Percentiles rank a stretch among this genome's conserved stretches.
These are phyloP conservation scores for Venturiaceae sp. DNA, from an alignment of 2,329 filamentous ascomycete genomes.

Conservation along the genomic window DNA sequence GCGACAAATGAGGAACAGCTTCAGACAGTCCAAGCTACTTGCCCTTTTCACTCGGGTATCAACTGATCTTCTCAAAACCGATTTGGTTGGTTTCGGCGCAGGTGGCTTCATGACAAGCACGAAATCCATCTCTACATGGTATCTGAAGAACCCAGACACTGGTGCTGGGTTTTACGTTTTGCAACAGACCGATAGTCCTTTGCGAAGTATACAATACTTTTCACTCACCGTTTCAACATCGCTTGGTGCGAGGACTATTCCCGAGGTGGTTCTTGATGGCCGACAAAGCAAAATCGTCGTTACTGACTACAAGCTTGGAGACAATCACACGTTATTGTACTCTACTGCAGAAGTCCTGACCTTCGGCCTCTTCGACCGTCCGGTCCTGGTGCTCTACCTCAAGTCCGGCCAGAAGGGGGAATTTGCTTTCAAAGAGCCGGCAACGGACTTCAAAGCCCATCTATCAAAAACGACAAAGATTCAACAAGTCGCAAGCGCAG, in stretches of 20 bases:
- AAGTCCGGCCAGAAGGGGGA: constrained; percentile 29
- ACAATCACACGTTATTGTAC: constrained; percentile 39
- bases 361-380: constrained; percentile 24
- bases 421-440: constrained; percentile 26
- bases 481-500: not conserved
- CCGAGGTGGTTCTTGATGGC: constrained; percentile 40
- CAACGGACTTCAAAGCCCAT: constrained; percentile 28
- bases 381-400: constrained; percentile 29
- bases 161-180: constrained; percentile 50
- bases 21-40: constrained; percentile 45
- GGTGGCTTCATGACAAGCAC: constrained; percentile 39
- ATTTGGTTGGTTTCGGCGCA: constrained; percentile 37
- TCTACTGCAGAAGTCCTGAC: constrained; percentile 47
- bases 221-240: constrained; percentile 39
- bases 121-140: constrained; percentile 40
- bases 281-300: constrained; percentile 46
- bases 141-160: constrained; percentile 49
- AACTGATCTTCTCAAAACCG: constrained; percentile 45
- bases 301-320: constrained; percentile 46
- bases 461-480: constrained; percentile 5
- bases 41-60: constrained; percentile 47
- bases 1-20: constrained; percentile 41
- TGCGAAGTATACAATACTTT: constrained; percentile 41
- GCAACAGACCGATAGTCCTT: constrained; percentile 44
- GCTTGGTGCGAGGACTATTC: constrained; percentile 30